A percentile compares a stretch with the other conserved stretches of the same genome.
Evolutionary conservation across 352 stramenopile genomes (phyloP).

Genomic region (Aphanomyces cochlioides): DNA sequence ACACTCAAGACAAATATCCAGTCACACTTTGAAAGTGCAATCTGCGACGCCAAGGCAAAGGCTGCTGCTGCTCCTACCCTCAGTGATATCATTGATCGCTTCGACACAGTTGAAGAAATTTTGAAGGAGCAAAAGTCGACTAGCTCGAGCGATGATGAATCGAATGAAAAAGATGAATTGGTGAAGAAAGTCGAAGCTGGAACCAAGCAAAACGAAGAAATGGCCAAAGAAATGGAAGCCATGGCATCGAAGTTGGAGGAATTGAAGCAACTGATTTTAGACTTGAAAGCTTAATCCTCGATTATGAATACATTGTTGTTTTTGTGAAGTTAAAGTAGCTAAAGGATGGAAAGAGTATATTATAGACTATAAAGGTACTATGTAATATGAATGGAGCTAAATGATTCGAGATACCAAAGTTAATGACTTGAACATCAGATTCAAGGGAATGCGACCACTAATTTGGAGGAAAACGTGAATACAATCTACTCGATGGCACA

Average conservation of each 20-base stretch:
- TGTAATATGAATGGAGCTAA: too few species aligned
- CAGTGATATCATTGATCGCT: conserved; percentile 2
- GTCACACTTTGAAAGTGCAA: neutral
- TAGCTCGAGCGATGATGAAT: neutral
- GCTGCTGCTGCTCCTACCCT: neutral
- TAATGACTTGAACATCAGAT: too few species aligned
- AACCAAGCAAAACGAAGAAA: conserved; percentile 7
- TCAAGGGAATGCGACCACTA: too few species aligned
- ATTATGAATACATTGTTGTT: neutral
- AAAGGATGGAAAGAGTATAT: too few species aligned
- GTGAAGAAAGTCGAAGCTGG: conserved; percentile 10
- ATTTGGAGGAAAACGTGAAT: too few species aligned
- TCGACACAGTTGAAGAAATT: neutral
- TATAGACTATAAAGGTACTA: too few species aligned
- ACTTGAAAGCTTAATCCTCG: neutral
- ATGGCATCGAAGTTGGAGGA: conserved; percentile 7
- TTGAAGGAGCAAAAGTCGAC: neutral
- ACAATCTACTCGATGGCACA: too few species aligned
- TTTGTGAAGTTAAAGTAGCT: too few species aligned
- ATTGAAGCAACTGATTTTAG: neutral
- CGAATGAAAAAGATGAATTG: neutral
- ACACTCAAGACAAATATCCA: neutral
- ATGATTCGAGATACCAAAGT: too few species aligned
- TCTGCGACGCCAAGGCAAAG: neutral
- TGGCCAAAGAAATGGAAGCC: conserved; percentile 2